Conservation (phyloP, 108 stramenopile genomes). For the Conticribra weissflogii region DNA sequence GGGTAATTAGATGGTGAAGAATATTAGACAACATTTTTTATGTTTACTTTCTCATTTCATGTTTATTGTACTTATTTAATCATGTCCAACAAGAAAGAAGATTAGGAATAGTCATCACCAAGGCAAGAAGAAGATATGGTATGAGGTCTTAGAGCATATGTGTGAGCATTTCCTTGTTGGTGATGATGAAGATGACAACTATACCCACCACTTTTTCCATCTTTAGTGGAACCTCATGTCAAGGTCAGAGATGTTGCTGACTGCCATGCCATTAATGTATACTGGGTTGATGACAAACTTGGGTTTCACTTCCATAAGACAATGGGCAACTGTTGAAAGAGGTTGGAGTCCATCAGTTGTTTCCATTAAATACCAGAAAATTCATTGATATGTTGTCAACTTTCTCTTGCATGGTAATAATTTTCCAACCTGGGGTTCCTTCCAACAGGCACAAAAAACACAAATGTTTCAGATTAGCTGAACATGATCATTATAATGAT, state of each 20-base stretch:
- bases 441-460: no score
- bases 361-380: slow-evolving; percentile 24
- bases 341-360: slow-evolving; percentile 4
- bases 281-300: slow-evolving; percentile 12
- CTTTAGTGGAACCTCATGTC: slow-evolving; percentile 29
- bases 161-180: slow-evolving; percentile 5
- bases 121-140: slow-evolving; percentile 19
- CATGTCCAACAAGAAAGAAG: slow-evolving; percentile 2
- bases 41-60: no score
- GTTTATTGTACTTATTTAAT: no score
- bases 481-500: no score
- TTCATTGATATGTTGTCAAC: slow-evolving; percentile 16
- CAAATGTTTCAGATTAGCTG: no score
- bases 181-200: no score
- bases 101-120: neutral
- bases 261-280: slow-evolving; percentile 18
- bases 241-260: slow-evolving; percentile 17
- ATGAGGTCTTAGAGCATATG: slow-evolving; percentile 5
- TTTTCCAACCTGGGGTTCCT: slow-evolving; percentile 24
- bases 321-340: slow-evolving; percentile 11
- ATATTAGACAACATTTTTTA: no score
- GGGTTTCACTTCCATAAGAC: slow-evolving; percentile 23
- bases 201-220: slow-evolving; percentile 12
- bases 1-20: no score
- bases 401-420: slow-evolving; percentile 13